Base-by-base conservation (phyloP, 345 rosid species). In the Sisymbrium altissimum region DNA sequence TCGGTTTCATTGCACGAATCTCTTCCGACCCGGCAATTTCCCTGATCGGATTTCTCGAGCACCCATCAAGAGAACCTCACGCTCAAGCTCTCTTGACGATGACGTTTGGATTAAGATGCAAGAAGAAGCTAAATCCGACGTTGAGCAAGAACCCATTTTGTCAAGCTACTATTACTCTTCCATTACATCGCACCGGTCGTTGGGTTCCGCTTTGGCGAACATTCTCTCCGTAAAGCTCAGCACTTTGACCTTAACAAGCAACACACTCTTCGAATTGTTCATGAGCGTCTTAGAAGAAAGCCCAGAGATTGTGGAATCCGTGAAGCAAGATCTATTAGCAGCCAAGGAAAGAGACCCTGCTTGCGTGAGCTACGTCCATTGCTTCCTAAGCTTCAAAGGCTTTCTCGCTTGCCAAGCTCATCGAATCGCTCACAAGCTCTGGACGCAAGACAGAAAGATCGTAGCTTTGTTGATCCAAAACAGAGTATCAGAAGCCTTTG, bases 261-360 rank as follows among this genome's bases (percentile, higher is more conserved):
- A 58, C 10, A 86, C 88, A 17, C 76, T 94, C 11, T 83, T 54
- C 56, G 96, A 88, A 12, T 23, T 89, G 25, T 89, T 94, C 81
- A 35, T 45, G 14, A 84, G 72, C 5, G 89, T 84, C 4, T 75
- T 94, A 6, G 75, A 60, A 19, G 86, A 84, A 40, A 86, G 81
- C 33, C 74, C 14, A 3, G 96, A 83, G 32, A 86, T 88, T 12
- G 50, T 88, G 2, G 68, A 33, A 61, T 75, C 92, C 0, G 84
- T 83, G 9, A 83, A 78, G 75, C 83, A 68, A n/a, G 97, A 94
- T 79, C 70, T 89, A 44, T 69, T 73, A 56, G 98, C 96, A 2
- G 93, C 68, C 0, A 87, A 84, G 25, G 89, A 88, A 43, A 80
- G 97, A 68, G 98, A 94, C 67, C 98, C 97, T 4, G 96, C 97